Base-by-base conservation (phyloP, 1,284 basidiomycete species). In the Austroboletus niveus region DNA sequence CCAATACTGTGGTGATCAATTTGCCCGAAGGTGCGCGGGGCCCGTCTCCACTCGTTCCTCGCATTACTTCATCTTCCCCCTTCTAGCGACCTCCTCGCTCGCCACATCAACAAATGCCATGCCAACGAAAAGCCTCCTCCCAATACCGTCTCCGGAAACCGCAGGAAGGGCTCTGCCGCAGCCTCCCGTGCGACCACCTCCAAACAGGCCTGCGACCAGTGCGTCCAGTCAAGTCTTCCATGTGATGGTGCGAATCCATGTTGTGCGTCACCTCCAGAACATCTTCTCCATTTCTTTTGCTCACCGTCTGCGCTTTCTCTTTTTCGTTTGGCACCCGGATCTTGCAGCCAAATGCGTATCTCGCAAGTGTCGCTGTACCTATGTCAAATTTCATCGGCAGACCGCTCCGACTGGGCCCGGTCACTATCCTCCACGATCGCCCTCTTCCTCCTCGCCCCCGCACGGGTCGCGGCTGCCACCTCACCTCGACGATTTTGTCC, bases 101-200 rank as follows among this genome's bases (percentile, higher is more conserved):
- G 92, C 59, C 92, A 94, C 64, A 80, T 94, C 58, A 94, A 94
- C 72, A 94, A 94, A 63, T 92, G 91, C 57, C 92, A 94, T 68
- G 82, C 87, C 3, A 78, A 78, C 57, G 87, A 89, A 70, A 87
- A 85, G 58, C 80, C 81, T 0, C 69, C 76, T 1, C 73, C 75
- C 0, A 62, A 70, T 63, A 31, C 75, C 68, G 41, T 48, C 1
- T 12, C 54, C 0, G 60, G 63, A 53, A 54, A 54, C 54, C 61
- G 79, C 48, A 67, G 87, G 63, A 81, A 87, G 65, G 81, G 82
- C 39, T 72, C 80, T 1, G 75, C 80, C 0, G 80, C 82, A 1
- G 79, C 83, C 2, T 80, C 84, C 7, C 75, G 86, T 22, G 87
- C 86, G 2, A 85, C 86, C 3, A 88, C 86, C 8, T 85, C 82